These are phyloP conservation scores for Mycena haematopus DNA, from an alignment of 768 basidiomycete genomes.

Conservation along the genomic window DNA sequence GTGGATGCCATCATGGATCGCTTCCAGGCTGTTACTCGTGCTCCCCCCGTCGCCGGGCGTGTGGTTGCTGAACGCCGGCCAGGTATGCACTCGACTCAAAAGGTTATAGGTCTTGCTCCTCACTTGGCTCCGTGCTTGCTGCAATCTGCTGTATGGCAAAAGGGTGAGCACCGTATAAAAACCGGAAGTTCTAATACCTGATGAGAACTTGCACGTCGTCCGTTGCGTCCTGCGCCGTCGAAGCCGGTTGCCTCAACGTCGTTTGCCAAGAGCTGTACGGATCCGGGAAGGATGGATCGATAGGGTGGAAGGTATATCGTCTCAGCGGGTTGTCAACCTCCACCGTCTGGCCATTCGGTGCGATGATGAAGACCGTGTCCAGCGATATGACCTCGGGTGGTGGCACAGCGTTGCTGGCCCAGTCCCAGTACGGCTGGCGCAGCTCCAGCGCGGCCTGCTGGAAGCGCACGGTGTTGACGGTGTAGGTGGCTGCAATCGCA, in stretches of 20 bases:
- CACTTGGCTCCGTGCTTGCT: conserved; percentile 34
- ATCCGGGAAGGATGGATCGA: conserved; percentile 38
- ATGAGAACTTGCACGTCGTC: conserved; percentile 40
- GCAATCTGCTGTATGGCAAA: conserved; percentile 30
- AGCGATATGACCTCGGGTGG: conserved; percentile 47
- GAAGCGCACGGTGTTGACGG: conserved; percentile 39
- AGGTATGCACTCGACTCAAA: conserved; percentile 44
- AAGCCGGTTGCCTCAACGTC: conserved; percentile 44
- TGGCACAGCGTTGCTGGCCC: conserved; percentile 48
- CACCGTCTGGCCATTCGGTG: conserved; percentile 37
- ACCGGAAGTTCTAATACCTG: conserved; percentile 30
- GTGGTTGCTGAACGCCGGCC: conserved; percentile 57
- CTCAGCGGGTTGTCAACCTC: conserved; percentile 42
- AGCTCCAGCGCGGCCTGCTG: conserved; percentile 41
- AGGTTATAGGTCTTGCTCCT: conserved; percentile 45
- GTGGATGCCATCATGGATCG: conserved; percentile 57
- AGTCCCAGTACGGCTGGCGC: conserved; percentile 59
- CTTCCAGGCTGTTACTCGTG: conserved; percentile 54
- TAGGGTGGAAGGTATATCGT: conserved; percentile 43
- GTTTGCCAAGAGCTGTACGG: conserved; percentile 41
- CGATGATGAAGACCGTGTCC: conserved; percentile 41
- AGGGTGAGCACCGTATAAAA: background rate
- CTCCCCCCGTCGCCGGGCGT: conserved; percentile 43
- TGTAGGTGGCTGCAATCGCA: conserved; percentile 50
- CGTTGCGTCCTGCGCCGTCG: conserved; percentile 32